Conservation (phyloP, 1,284 basidiomycete species). For the Microbotryum silenes-acaulis region DNA sequence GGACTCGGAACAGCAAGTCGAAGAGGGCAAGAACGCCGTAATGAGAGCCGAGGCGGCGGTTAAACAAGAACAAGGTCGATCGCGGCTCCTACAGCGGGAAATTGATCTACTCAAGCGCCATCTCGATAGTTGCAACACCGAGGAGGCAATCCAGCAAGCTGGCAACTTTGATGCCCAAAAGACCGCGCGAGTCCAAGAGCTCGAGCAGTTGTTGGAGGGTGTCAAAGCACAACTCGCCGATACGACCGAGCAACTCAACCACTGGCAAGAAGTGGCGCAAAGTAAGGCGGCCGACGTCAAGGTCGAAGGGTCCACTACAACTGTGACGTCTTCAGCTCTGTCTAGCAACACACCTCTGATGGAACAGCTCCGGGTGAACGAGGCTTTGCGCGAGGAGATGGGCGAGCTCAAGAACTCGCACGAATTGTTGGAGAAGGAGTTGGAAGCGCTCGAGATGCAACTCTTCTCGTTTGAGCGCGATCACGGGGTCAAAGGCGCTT, state of each 20-base stretch:
- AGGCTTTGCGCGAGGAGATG: constrained; percentile 32
- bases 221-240: constrained; percentile 32
- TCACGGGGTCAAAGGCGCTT: constrained; percentile 66
- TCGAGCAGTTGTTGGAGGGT: constrained; percentile 34
- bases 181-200: constrained; percentile 34
- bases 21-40: constrained; percentile 7
- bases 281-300: neutral
- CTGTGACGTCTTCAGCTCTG: too few relatives aligned
- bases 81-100: constrained; percentile 32
- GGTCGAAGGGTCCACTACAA: neutral
- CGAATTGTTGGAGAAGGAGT: constrained; percentile 45
- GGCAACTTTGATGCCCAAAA: constrained; percentile 35
- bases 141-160: constrained; percentile 33
- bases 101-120: constrained; percentile 35
- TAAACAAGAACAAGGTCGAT: constrained; percentile 28
- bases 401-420: constrained; percentile 18
- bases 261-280: constrained; percentile 22
- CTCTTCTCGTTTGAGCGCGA: constrained; percentile 61
- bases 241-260: constrained; percentile 23
- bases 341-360: constrained; percentile 1
- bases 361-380: constrained; percentile 28
- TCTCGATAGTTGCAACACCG: constrained; percentile 32
- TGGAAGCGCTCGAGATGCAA: constrained; percentile 59
- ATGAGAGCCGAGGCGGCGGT: constrained; percentile 11
- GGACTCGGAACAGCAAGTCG: constrained; percentile 27